phyloP scores from a whole-genome alignment of 1,284 basidiomycete species.

The Ganoderma leucocontextum region DNA sequence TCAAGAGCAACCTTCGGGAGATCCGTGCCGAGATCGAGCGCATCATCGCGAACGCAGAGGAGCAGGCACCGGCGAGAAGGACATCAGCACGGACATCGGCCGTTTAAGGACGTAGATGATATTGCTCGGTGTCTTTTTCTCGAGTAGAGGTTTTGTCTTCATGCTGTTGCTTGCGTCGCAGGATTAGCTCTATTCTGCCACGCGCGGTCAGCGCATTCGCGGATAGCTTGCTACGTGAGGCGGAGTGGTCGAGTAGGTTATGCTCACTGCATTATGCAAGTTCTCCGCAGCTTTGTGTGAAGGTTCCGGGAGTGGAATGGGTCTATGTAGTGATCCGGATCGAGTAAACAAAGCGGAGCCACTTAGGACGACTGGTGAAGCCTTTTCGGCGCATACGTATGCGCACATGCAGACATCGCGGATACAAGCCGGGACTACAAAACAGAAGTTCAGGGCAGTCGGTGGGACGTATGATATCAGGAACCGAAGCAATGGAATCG shows the following conservation, averaged over 20 bases:
- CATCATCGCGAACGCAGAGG: conserved; percentile 56
- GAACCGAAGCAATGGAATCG: background rate
- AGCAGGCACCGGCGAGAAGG: conserved; percentile 29
- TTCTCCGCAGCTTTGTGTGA: background rate
- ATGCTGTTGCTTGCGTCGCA: background rate
- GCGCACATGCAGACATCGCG: background rate
- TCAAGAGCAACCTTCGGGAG: conserved; percentile 79
- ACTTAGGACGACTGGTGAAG: background rate
- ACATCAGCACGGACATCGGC: conserved; percentile 5
- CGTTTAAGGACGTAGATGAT: conserved; percentile 1
- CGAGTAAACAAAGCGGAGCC: background rate
- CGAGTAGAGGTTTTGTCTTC: background rate
- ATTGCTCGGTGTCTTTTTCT: background rate
- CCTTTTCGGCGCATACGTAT: background rate
- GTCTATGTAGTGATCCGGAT: background rate
- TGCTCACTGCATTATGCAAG: background rate
- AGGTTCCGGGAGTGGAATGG: background rate
- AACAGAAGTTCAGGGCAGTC: background rate
- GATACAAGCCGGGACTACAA: background rate
- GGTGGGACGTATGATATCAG: background rate
- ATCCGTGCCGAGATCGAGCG: conserved; percentile 83
- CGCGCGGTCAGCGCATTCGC: background rate
- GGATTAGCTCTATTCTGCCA: background rate
- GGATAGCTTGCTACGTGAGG: background rate
- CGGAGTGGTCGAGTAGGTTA: background rate